phyloP scores from a whole-genome alignment of 1,284 basidiomycete genomes.

The Pascua guehoae region DNA sequence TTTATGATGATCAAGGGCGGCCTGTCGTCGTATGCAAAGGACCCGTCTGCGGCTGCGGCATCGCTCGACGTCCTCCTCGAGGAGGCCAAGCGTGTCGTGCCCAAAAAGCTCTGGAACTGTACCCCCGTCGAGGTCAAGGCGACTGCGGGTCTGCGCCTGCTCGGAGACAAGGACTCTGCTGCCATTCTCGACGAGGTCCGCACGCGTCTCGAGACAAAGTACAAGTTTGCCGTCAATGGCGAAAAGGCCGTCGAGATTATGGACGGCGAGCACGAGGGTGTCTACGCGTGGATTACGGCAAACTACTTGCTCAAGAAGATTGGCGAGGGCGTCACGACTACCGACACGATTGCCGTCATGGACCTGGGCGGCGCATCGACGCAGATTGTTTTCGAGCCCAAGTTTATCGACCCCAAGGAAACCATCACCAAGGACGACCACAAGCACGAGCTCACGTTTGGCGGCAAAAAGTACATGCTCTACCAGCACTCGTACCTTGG shows the following conservation, averaged over 20 bases:
- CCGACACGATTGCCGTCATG: conserved; percentile 80
- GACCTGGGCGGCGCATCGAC: conserved; percentile 96
- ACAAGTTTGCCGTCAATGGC: conserved; percentile 67
- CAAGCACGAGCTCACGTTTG: conserved; percentile 81
- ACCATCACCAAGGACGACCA: conserved; percentile 61
- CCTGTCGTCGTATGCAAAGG: conserved; percentile 63
- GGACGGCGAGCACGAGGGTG: conserved; percentile 95
- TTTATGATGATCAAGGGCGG: conserved; percentile 83
- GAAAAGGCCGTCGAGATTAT: conserved; percentile 73
- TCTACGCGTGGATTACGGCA: conserved; percentile 97
- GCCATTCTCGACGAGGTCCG: conserved; percentile 78
- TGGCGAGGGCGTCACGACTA: conserved; percentile 55
- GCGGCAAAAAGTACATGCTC: conserved; percentile 64
- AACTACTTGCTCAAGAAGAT: conserved; percentile 85
- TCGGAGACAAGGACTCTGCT: conserved; percentile 64
- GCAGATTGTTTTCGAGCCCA: conserved; percentile 95
- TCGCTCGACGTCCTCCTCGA: conserved; percentile 78
- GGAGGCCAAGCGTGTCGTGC: conserved; percentile 74
- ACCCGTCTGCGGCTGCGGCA: conserved; percentile 67
- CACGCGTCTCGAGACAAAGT: conserved; percentile 60
- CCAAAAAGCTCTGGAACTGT: conserved; percentile 63
- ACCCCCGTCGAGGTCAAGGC: conserved; percentile 92
- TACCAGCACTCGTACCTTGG: conserved; percentile 97
- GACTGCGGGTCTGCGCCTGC: conserved; percentile 82
- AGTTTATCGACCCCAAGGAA: conserved; percentile 52